Evolutionary conservation across 768 basidiomycete genomes (phyloP), one percentile per base, ranked within the genome.

Genomic region (Podaxis rugospora): DNA sequence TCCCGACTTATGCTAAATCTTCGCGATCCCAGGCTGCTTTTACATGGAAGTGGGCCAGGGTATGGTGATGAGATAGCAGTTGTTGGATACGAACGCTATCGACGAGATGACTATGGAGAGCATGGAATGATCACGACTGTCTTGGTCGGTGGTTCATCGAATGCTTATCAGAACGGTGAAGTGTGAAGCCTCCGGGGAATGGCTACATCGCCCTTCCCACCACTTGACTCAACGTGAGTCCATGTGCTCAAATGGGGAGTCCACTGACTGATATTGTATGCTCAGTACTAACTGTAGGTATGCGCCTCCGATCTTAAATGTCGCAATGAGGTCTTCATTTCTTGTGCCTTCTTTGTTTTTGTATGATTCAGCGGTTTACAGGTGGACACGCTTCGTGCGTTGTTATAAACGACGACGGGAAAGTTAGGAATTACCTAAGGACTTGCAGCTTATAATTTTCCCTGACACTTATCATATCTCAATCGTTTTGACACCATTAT

Each of bases 1-100:
- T 67, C 68, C 0, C 61, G 68, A 28, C 56, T 69, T 13, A 65
- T 66, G 66, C 60, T 72, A 51, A 66, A 72, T 37, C 63, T 69
- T 23, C 65, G 66, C 6, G 64, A 63, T 40, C 69, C 68, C 5
- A 78, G 66, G 16, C 55, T 64, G 1, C 27, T 11, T 21, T 37
- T 54, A 16, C 13, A 27, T 27, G 18, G 42, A 37, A 39, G 37
- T 42, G 25, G 23, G 5, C 5, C 27, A 3, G 40, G 28, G 35
- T 9, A 42, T 14, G 37, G 13, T 18, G 27, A 28, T 3, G 25
- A 13, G 11, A 42, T 27, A n/a, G 18, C 27, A 7, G 27, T 44
- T 11, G 42, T 32, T 27, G 40, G 23, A 6, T 7, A 7, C 25
- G 55, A 13, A 44, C 36, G 28, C 25, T 7, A 23, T n/a, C 39